Evolutionary conservation across 257 asterid species (phyloP).

Genomic region (Leptodermis oblonga): DNA sequence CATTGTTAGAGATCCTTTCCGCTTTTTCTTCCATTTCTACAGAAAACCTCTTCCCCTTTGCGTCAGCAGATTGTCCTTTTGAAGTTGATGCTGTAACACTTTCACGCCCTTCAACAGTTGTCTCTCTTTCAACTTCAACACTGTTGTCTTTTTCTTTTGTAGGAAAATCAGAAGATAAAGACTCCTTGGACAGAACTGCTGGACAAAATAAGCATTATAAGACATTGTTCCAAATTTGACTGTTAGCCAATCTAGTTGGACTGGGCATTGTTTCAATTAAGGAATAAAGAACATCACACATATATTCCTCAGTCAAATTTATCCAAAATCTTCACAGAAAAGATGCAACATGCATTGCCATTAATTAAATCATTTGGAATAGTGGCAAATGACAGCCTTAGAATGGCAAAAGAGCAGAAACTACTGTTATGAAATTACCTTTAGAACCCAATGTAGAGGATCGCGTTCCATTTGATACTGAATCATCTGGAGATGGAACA

Average conservation of each 20-base stretch:
- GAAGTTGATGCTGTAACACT: conserved; percentile 42
- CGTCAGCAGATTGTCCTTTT: conserved; percentile 31
- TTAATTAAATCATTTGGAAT: no score
- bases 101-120: conserved; percentile 35
- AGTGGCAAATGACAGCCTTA: neutral
- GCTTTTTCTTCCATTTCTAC: conserved; percentile 34
- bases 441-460: conserved; percentile 46
- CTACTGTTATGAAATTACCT: conserved; percentile 29
- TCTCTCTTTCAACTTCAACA: conserved; percentile 31
- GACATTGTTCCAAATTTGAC: conserved; percentile 16
- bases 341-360: neutral
- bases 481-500: conserved; percentile 83
- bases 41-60: conserved; percentile 33
- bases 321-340: neutral
- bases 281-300: neutral
- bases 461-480: conserved; percentile 55
- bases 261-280: neutral
- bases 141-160: conserved; percentile 28
- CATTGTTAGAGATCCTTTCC: conserved; percentile 26
- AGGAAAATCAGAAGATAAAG: conserved; percentile 28
- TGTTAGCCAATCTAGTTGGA: conserved; percentile 6
- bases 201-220: conserved; percentile 16
- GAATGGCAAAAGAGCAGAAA: conserved; percentile 7
- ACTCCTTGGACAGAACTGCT: conserved; percentile 21
- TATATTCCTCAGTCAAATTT: neutral